These are phyloP conservation scores for Adansonia grandidieri DNA, from an alignment of 441 rosid species.

Conservation along the genomic window DNA sequence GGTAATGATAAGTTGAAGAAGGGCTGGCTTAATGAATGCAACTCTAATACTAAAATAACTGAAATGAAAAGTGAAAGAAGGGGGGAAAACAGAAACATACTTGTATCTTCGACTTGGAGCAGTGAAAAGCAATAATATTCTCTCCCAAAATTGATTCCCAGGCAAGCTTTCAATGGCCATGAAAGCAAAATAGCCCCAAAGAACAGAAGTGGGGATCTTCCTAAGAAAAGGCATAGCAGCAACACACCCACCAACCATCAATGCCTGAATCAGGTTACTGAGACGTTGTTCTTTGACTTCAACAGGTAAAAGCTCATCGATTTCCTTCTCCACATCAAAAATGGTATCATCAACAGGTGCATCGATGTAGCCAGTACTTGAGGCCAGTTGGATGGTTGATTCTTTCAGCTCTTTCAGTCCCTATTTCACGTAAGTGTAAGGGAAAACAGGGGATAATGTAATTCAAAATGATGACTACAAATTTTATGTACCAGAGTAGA, in stretches of 20 bases:
- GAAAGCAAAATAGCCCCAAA: conserved; percentile 84
- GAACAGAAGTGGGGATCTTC: conserved; percentile 75
- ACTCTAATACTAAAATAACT: neutral
- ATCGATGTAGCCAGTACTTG: conserved; percentile 66
- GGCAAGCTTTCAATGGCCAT: conserved; percentile 86
- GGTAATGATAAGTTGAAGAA: neutral
- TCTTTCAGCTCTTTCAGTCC: conserved; percentile 79
- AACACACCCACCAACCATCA: conserved; percentile 71
- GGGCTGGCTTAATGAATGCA: no score
- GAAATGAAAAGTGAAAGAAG: neutral
- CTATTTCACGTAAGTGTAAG: conserved; percentile 39
- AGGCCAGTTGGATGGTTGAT: conserved; percentile 66
- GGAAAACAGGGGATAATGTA: conserved; percentile 18
- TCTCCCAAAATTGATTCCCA: conserved; percentile 82
- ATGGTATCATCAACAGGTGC: conserved; percentile 68
- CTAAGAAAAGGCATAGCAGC: conserved; percentile 78
- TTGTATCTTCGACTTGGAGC: conserved; percentile 79
- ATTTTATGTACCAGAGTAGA: conserved; percentile 50
- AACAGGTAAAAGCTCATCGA: conserved; percentile 72
- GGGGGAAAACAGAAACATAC: conserved; percentile 36
- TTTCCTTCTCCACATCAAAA: conserved; percentile 72
- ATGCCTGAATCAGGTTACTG: conserved; percentile 75
- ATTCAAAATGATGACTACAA: conserved; percentile 24
- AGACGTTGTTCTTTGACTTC: conserved; percentile 80
- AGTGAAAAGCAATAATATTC: conserved; percentile 72